These are phyloP conservation scores for Boletus reticuloceps DNA, from an alignment of 768 basidiomycete genomes.

Conservation along the genomic window DNA sequence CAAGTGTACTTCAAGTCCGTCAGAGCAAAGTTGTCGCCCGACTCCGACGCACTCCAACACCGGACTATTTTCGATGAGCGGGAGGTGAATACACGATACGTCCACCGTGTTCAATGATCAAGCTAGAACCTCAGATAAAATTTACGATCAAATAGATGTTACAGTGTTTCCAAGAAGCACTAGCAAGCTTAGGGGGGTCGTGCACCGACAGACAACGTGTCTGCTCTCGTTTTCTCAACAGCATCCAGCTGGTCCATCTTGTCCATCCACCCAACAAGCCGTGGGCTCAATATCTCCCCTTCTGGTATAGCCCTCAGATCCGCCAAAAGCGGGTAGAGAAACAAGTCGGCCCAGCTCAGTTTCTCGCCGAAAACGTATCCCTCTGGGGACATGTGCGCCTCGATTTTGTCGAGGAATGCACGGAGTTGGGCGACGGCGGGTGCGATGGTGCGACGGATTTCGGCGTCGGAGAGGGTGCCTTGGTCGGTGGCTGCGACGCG, in stretches of 20 bases:
- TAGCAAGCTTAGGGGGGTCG: slow-evolving; percentile 16
- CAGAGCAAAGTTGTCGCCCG: no score
- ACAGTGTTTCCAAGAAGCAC: not conserved
- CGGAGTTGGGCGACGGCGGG: slow-evolving; percentile 17
- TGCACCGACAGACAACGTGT: slow-evolving; percentile 27
- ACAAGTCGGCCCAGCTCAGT: slow-evolving; percentile 34
- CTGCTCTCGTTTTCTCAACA: slow-evolving; percentile 21
- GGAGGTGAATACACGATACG: no score
- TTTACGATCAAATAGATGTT: not conserved
- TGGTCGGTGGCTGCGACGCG: slow-evolving; percentile 27
- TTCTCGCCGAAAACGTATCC: slow-evolving; percentile 30
- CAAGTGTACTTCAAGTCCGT: no score
- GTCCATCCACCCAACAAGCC: slow-evolving; percentile 24
- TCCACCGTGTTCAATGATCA: no score
- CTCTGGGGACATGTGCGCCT: slow-evolving; percentile 23
- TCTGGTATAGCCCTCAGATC: slow-evolving; percentile 29
- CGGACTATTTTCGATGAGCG: no score
- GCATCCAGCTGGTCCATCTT: slow-evolving; percentile 25
- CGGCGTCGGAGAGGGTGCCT: slow-evolving; percentile 19
- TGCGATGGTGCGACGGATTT: slow-evolving; percentile 18
- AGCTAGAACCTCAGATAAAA: no score
- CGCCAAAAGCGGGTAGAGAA: slow-evolving; percentile 32
- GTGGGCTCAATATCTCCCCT: slow-evolving; percentile 21
- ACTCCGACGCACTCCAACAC: no score
- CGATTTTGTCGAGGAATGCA: slow-evolving; percentile 14